Evolutionary conservation across 2,329 filamentous ascomycete species (phyloP).

Genomic region (Hypoxylon rubiginosum): DNA sequence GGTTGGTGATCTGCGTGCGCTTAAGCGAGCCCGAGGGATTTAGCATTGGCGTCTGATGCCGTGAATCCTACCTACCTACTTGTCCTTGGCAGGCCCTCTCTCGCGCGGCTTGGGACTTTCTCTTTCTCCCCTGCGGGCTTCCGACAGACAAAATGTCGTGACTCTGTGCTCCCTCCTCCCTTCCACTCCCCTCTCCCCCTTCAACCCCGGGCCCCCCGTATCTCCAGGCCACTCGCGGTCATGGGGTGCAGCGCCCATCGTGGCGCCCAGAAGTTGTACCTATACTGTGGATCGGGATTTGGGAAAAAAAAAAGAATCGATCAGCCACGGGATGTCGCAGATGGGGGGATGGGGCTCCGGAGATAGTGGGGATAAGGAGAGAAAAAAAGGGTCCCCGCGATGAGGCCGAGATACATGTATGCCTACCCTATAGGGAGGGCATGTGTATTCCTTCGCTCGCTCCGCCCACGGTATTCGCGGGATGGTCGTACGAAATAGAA

Average conservation of each 20-base stretch:
- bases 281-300: slow-evolving; percentile 7
- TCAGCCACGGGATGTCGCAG: neutral
- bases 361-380: slow-evolving; percentile 28
- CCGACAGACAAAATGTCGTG: slow-evolving; percentile 28
- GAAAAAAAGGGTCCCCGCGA: neutral
- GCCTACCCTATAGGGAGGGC: neutral
- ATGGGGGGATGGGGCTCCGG: slow-evolving; percentile 1
- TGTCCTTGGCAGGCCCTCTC: neutral
- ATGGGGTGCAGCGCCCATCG: slow-evolving; percentile 21
- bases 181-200: neutral
- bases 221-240: slow-evolving; percentile 14
- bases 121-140: slow-evolving; percentile 31
- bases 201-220: neutral
- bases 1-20: slow-evolving; percentile 9
- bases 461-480: neutral
- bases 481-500: neutral
- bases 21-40: slow-evolving; percentile 25
- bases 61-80: slow-evolving; percentile 9
- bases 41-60: slow-evolving; percentile 14
- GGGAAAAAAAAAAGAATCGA: neutral
- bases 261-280: neutral
- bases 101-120: neutral
- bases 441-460: neutral
- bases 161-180: neutral
- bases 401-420: neutral